Base-by-base conservation (phyloP, 164 flowering plant species). In the Dillenia turbinata region DNA sequence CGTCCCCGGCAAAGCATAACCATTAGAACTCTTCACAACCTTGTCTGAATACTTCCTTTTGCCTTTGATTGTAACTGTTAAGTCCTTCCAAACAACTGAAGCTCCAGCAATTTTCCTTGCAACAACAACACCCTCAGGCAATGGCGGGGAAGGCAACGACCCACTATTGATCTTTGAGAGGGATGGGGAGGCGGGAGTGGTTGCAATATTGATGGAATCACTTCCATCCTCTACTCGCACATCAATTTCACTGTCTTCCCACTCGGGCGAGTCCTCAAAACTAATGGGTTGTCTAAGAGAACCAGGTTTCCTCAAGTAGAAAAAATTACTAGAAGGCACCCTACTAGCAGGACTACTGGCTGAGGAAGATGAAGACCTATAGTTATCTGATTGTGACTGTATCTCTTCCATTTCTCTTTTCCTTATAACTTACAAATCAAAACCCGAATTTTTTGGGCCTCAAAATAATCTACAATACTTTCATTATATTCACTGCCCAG, bases 261-360 rank as follows among this genome's bases (percentile, higher is more conserved):
- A 95, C 59, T 86, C 97, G 0, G 99, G 99, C 4, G 99, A 95
- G 70, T 95, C 99, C 78, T 95, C 99, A 64, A 95, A 95, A 1
- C 97, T 91, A 26, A 92, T 92, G 8, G 99, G 92, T 57, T 92
- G 91, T 52, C 93, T 73, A 10, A 86, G 66, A 8, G 92, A 83
- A 14, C 92, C 97, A 3, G 97, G 97, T 73, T 89, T 92, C 33
- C 97, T 73, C 61, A 92, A 66, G 72, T 88, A 95, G 80, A 86
- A 91, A 60, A 95, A 87, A 71, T 84, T 84, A 69, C 88, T 86
- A 0, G 96, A 85, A 1, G 96, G 96, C 9, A 92, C 87, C 70
- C 91, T 83, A 64, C 86, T 89, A 0, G 86, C 75, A 9, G 97
- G 97, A 79, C 97, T 91, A 74, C 96, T 91, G 0, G 96, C 93